Evolutionary conservation across 2,329 filamentous ascomycete genomes (phyloP).

Genomic region (Cryphonectria naterciae): DNA sequence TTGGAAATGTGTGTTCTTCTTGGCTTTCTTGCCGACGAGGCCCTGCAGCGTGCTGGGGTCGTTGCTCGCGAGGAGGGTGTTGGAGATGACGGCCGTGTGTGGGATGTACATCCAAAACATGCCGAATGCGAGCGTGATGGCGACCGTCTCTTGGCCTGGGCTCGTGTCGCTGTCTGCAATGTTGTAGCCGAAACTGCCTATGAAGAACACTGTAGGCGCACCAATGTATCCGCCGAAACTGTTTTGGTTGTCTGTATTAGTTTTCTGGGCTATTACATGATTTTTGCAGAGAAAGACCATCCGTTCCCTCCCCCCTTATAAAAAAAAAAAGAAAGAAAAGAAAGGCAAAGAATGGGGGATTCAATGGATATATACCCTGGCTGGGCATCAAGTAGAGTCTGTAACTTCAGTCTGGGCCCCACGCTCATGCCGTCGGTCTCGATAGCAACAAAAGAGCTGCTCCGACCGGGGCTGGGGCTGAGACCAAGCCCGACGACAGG

Average conservation of each 20-base stretch:
- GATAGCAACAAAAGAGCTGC: background rate
- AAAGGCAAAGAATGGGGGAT: background rate
- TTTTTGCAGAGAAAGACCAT: too few relatives aligned
- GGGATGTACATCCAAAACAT: constrained; percentile 34
- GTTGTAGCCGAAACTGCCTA: constrained; percentile 36
- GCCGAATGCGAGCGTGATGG: constrained; percentile 15
- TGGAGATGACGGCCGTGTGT: constrained; percentile 36
- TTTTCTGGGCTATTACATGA: background rate
- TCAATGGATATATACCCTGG: background rate
- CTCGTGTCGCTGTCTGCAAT: constrained; percentile 30
- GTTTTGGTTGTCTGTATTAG: background rate
- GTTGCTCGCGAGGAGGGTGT: constrained; percentile 35
- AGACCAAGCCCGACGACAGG: background rate
- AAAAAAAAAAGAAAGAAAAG: background rate
- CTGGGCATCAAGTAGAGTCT: constrained; percentile 18
- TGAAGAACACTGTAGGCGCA: constrained; percentile 36
- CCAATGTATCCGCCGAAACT: constrained; percentile 35
- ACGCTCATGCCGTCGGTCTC: background rate
- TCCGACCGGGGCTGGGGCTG: background rate
- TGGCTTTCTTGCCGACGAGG: background rate
- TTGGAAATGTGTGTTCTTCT: background rate
- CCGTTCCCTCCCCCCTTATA: background rate
- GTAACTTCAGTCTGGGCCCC: background rate
- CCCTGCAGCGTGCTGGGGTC: constrained; percentile 37
- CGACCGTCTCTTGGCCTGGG: constrained; percentile 32